Percentiles rank a stretch among this genome's conserved stretches.
Evolutionary conservation across 2,329 filamentous ascomycete genomes (phyloP).

Genomic region (Xylariomycetidae sp.): DNA sequence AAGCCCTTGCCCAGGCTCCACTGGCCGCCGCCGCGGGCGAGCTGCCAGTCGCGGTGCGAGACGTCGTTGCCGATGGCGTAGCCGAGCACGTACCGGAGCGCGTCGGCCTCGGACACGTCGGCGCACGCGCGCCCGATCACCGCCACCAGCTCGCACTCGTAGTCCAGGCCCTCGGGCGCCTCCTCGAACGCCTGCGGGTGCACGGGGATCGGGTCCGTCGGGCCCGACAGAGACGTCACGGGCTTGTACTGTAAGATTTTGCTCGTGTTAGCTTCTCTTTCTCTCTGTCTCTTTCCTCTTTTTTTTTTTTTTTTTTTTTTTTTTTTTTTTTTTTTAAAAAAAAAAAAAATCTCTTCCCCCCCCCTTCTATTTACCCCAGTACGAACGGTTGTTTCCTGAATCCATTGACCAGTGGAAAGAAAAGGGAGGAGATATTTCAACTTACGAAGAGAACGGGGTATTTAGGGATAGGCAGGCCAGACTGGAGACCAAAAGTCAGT

Average conservation of each 20-base stretch:
- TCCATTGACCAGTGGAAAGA: background rate
- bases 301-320: no score
- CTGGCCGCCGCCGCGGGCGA: slow-evolving; percentile 63
- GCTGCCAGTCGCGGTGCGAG: slow-evolving; percentile 74
- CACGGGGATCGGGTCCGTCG: slow-evolving; percentile 62
- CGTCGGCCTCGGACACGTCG: slow-evolving; percentile 60
- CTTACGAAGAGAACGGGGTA: slow-evolving; percentile 67
- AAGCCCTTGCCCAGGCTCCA: slow-evolving; percentile 72
- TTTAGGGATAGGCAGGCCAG: slow-evolving; percentile 63
- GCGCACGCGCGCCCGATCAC: slow-evolving; percentile 65
- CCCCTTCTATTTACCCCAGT: no score
- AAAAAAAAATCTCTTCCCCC: no score
- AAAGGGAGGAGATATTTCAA: slow-evolving; percentile 2
- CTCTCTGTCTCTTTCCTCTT: no score
- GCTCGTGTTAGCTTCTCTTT: no score
- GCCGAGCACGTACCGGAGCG: slow-evolving; percentile 68
- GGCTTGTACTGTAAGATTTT: slow-evolving; percentile 56
- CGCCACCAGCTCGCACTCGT: slow-evolving; percentile 74
- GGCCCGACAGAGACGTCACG: slow-evolving; percentile 59
- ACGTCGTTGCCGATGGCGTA: slow-evolving; percentile 76
- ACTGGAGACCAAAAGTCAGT: slow-evolving; percentile 28
- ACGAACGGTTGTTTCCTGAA: no score
- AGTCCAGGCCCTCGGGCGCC: slow-evolving; percentile 67
- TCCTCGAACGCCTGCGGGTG: slow-evolving; percentile 60
- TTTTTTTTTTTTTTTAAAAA: no score